Conservation (phyloP, 768 basidiomycete genomes). For the Steccherinum ochraceum region DNA sequence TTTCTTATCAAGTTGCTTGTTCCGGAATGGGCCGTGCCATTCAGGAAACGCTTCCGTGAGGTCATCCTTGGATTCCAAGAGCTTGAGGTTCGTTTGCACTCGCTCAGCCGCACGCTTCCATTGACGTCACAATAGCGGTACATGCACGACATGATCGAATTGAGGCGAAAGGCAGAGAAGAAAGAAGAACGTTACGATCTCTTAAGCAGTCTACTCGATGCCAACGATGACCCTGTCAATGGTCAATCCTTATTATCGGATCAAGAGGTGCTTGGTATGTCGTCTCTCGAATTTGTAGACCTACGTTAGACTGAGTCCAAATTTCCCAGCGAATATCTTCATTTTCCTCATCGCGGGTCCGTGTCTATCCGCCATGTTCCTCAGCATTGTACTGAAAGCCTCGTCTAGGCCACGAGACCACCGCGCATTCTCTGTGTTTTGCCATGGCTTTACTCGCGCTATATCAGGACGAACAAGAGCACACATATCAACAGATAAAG, state of each 20-base stretch:
- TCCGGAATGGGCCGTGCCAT: slow-evolving; percentile 21
- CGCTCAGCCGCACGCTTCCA: too few relatives aligned
- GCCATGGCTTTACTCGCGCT: slow-evolving; percentile 32
- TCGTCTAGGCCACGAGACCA: slow-evolving; percentile 35
- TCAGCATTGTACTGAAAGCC: neutral
- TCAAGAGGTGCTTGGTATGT: slow-evolving; percentile 33
- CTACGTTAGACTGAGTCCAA: neutral
- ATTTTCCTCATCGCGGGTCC: slow-evolving; percentile 45
- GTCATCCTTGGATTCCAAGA: slow-evolving; percentile 21
- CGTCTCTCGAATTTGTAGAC: neutral
- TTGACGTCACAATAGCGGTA: slow-evolving; percentile 29
- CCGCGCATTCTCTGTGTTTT: slow-evolving; percentile 28
- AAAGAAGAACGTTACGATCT: slow-evolving; percentile 42
- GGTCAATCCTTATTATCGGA: slow-evolving; percentile 31
- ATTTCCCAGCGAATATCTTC: slow-evolving; percentile 28
- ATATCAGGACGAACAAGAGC: slow-evolving; percentile 34
- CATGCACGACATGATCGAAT: slow-evolving; percentile 49
- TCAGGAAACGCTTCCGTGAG: slow-evolving; percentile 15
- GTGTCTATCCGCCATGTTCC: neutral
- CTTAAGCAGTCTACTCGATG: slow-evolving; percentile 45
- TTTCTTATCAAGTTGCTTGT: slow-evolving; percentile 20
- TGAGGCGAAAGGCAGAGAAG: slow-evolving; percentile 29
- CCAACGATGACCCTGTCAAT: slow-evolving; percentile 32
- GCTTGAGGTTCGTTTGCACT: slow-evolving; percentile 17
- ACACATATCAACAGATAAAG: slow-evolving; percentile 26